A percentile compares a stretch with the other conserved stretches of the same genome.
phyloP scores from a whole-genome alignment of 2,329 filamentous ascomycete genomes.

The Ophiocordyceps polyrhachis-furcata region DNA sequence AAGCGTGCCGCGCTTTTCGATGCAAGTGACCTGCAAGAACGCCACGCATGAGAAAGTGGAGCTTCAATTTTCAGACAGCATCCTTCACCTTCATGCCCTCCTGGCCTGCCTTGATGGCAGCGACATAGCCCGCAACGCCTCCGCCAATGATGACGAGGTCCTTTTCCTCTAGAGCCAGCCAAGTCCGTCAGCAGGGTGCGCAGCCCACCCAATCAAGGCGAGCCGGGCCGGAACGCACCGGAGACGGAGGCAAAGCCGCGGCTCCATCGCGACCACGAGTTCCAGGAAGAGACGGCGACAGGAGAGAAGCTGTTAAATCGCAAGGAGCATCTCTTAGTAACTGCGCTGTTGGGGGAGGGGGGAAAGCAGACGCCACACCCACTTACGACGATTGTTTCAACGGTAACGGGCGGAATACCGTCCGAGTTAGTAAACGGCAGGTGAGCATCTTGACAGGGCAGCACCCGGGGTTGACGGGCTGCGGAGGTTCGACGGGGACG shows the following conservation, averaged over 20 bases:
- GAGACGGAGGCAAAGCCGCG: conserved; percentile 39
- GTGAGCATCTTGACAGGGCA: conserved; percentile 33
- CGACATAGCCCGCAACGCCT: conserved; percentile 95
- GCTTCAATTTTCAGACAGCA: neutral
- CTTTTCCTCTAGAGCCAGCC: conserved; percentile 52
- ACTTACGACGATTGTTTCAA: conserved; percentile 27
- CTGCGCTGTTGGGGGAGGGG: neutral
- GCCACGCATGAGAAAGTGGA: neutral
- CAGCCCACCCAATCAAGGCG: neutral
- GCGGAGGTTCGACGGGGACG: neutral
- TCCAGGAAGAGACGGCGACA: conserved; percentile 20
- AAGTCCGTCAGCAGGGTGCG: neutral
- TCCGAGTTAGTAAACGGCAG: conserved; percentile 40
- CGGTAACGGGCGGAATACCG: conserved; percentile 32
- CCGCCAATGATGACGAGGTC: conserved; percentile 96
- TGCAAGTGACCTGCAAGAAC: conserved; percentile 60
- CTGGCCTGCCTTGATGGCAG: conserved; percentile 96
- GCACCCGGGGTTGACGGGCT: conserved; percentile 3
- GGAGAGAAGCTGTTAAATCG: conserved; percentile 27
- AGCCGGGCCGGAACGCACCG: conserved; percentile 22
- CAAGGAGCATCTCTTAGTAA: neutral
- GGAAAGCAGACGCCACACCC: neutral
- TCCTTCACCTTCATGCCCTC: conserved; percentile 71
- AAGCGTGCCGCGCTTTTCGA: conserved; percentile 91
- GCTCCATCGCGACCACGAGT: conserved; percentile 30